Evolutionary conservation across 2,329 filamentous ascomycete genomes (phyloP).

Genomic region (Colletotrichum destructivum): DNA sequence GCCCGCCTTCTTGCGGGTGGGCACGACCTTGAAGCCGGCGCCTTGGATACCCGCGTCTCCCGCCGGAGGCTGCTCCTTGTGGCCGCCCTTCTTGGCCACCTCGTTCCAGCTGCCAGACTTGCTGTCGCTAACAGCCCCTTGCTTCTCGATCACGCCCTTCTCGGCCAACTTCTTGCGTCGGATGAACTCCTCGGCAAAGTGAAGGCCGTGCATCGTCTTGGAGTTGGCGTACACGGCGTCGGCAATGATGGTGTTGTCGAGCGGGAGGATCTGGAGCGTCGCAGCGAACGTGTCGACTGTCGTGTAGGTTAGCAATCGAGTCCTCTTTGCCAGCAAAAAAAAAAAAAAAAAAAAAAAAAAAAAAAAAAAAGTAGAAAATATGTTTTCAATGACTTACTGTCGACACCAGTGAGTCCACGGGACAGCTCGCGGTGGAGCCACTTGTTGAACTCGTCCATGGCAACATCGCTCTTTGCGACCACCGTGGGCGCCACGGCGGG

Average conservation of each 20-base stretch:
- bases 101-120: slow-evolving; percentile 82
- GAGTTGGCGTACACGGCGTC: slow-evolving; percentile 91
- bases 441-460: slow-evolving; percentile 93
- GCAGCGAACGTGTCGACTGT: slow-evolving; percentile 86
- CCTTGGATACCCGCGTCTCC: slow-evolving; percentile 58
- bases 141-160: slow-evolving; percentile 87
- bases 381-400: slow-evolving; percentile 61
- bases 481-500: slow-evolving; percentile 62
- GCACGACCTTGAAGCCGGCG: slow-evolving; percentile 89
- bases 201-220: slow-evolving; percentile 90
- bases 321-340: too few relatives aligned
- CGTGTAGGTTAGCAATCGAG: slow-evolving; percentile 50
- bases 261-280: slow-evolving; percentile 81
- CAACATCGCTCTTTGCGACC: slow-evolving; percentile 65
- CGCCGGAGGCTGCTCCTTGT: slow-evolving; percentile 63
- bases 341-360: too few relatives aligned
- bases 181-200: slow-evolving; percentile 95
- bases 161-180: slow-evolving; percentile 94
- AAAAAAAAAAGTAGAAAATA: neutral
- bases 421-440: slow-evolving; percentile 88
- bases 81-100: slow-evolving; percentile 91
- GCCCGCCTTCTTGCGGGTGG: slow-evolving; percentile 90
- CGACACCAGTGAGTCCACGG: slow-evolving; percentile 75
- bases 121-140: slow-evolving; percentile 70
- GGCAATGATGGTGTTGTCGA: slow-evolving; percentile 85